Evolutionary conservation across 805 yeast species (phyloP).

Genomic region (Ogataea naganishii): DNA sequence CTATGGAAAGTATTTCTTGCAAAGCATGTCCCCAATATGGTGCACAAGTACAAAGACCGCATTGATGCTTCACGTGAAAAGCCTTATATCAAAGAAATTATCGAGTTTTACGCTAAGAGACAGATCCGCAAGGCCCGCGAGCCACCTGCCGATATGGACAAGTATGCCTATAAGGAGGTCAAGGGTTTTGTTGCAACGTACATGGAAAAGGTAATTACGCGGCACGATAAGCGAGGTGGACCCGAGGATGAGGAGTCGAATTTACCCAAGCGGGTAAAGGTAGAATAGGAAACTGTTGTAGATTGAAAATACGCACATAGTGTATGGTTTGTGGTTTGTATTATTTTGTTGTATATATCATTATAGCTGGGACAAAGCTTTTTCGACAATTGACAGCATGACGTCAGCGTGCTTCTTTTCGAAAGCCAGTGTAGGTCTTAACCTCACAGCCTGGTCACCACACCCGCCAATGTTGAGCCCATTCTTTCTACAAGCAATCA

Average conservation of each 20-base stretch:
- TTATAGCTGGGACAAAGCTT: constrained; percentile 16
- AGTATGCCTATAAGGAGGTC: constrained; percentile 62
- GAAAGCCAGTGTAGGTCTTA: constrained; percentile 59
- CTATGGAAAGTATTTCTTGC: constrained; percentile 53
- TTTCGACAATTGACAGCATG: constrained; percentile 32
- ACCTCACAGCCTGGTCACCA: constrained; percentile 48
- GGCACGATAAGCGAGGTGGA: no score
- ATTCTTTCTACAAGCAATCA: constrained; percentile 33
- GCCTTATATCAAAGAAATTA: constrained; percentile 72
- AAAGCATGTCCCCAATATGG: constrained; percentile 65
- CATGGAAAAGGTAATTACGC: no score
- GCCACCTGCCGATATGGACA: constrained; percentile 50
- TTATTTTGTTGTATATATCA: neutral
- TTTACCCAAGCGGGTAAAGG: no score
- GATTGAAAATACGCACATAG: no score
- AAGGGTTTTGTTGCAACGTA: constrained; percentile 53
- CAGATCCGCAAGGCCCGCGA: constrained; percentile 45
- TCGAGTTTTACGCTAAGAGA: constrained; percentile 55
- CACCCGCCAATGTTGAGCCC: constrained; percentile 68
- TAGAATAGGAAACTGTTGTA: no score
- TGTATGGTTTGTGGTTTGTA: no score
- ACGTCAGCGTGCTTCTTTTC: constrained; percentile 55
- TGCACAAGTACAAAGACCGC: constrained; percentile 55
- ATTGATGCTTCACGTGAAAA: constrained; percentile 70
- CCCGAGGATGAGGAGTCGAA: no score